Evolutionary conservation across 148 eudicot species (phyloP).

Genomic region (Heliamphora exappendiculata): DNA sequence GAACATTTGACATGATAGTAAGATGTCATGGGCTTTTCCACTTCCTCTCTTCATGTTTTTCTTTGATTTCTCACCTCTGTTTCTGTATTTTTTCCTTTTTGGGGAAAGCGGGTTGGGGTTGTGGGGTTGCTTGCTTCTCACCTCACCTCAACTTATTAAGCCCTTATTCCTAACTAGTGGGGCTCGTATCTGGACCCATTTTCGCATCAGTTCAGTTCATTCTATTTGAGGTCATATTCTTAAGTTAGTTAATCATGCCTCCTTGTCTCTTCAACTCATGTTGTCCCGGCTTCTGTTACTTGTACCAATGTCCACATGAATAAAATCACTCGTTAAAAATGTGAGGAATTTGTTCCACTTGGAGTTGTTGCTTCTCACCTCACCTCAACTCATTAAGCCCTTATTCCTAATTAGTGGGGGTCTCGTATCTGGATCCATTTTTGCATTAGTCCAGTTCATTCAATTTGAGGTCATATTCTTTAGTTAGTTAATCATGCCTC

Average conservation of each 20-base stretch:
- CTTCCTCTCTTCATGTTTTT: neutral
- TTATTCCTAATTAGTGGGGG: neutral
- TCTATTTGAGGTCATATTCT: neutral
- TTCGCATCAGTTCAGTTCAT: neutral
- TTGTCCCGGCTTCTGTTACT: too few species aligned
- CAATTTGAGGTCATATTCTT: neutral
- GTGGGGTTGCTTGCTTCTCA: neutral
- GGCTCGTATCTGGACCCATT: neutral
- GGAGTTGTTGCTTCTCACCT: too few species aligned
- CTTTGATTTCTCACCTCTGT: neutral
- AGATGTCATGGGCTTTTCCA: neutral
- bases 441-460: neutral
- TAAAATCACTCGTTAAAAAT: too few species aligned
- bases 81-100: neutral
- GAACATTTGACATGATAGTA: neutral
- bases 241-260: too few species aligned
- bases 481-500: too few species aligned
- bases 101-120: neutral
- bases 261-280: neutral
- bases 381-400: neutral
- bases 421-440: neutral
- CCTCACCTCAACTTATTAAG: neutral
- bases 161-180: neutral
- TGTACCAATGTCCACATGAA: neutral
- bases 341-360: too few species aligned